Percentiles rank a stretch among this genome's conserved stretches.
These are phyloP conservation scores for Tetradesmus obliquus DNA, from an alignment of 139 green algal species.

Conservation along the genomic window DNA sequence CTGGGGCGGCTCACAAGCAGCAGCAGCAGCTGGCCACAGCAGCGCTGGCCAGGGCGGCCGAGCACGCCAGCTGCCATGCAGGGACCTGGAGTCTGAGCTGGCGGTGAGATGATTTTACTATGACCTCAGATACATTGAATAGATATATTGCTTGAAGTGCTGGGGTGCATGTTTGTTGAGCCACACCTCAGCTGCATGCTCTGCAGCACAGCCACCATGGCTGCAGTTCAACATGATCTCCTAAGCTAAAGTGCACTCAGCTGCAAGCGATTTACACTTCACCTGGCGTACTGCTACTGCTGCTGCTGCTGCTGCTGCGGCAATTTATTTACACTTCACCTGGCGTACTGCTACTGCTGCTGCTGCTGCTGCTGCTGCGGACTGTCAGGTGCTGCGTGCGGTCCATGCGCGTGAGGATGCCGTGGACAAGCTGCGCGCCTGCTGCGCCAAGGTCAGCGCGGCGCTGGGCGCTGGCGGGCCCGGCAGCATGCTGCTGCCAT, in stretches of 20 bases:
- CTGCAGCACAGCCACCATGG: neutral
- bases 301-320: neutral
- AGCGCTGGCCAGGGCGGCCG: neutral
- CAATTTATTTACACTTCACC: too few relatives aligned
- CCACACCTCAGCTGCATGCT: too few relatives aligned
- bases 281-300: neutral
- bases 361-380: neutral
- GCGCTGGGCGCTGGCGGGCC: constrained; percentile 24
- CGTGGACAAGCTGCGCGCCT: constrained; percentile 58
- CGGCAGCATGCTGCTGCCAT: constrained; percentile 42
- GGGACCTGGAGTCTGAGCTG: constrained; percentile 25
- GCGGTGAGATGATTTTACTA: neutral
- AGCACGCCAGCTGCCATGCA: constrained; percentile 8
- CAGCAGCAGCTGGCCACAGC: neutral
- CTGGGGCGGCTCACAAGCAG: neutral
- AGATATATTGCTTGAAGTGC: too few relatives aligned
- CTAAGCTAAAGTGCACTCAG: too few relatives aligned
- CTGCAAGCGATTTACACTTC: too few relatives aligned
- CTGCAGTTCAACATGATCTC: neutral
- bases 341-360: neutral
- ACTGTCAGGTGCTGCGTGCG: constrained; percentile 34
- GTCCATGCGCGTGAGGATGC: constrained; percentile 64
- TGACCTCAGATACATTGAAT: too few relatives aligned
- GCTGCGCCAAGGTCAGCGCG: constrained; percentile 41
- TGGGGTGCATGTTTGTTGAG: too few relatives aligned